Evolutionary conservation across 768 basidiomycete species (phyloP), one percentile per base, ranked within the genome.

Genomic region (Coprinopsis strossmayeri): DNA sequence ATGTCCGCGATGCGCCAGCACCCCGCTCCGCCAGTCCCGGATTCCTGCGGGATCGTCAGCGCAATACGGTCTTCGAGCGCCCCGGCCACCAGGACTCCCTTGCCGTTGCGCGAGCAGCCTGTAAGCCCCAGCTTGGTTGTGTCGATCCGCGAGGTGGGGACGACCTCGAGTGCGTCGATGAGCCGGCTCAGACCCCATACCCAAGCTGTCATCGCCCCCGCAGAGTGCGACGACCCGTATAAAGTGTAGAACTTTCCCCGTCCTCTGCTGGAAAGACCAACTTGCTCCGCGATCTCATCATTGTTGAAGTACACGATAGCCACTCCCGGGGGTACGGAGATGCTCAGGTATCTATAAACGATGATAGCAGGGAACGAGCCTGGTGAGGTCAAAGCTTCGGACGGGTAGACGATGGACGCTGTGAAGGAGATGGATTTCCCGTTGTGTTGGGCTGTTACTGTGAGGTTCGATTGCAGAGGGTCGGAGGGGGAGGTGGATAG

Each of bases 1-100:
- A 57, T 69, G 51, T 73, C 67, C 7, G 76, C 77, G 49, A 80
- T 63, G 30, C 77, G 69, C 77, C 77, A 80, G 63, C 71, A 75
- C 9, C 71, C 72, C 24, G 73, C 67, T 2, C 78, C 77, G 34
- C 78, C 77, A 4, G 74, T 74, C 5, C 78, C 78, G 9, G 77
- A 78, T 59, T 80, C 77, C 57, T 78, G 76, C 2, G 77, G 74
- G 55, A 80, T 74, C 4, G 76, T 78, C 48, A 80, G 63, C 4
- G 72, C 71, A 53, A 80, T 73, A 41, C 77, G 74, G 2, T 62
- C 57, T 48, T 79, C 77, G 55, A 78, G 76, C 5, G 77, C 78
- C 13, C 76, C 78, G 12, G 74, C 77, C 45, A 77, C 70, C 28
- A 78, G 64, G 1, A 78, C 76, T 46, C 76, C 78, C 58, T 79